Conservation (phyloP, 495 filamentous ascomycete species). For the Aspergillus steynii region DNA sequence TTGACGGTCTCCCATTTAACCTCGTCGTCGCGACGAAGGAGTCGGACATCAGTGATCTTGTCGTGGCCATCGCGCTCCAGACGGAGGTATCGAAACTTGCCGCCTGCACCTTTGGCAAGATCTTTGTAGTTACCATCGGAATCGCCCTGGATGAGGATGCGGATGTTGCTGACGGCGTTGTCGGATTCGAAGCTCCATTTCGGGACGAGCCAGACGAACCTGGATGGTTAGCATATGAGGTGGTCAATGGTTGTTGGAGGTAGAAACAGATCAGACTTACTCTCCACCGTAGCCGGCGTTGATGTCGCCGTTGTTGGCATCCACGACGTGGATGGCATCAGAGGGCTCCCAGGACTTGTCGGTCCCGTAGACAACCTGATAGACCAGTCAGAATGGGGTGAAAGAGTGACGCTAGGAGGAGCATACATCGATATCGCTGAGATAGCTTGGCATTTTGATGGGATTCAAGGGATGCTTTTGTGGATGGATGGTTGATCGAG, state of each 20-base stretch:
- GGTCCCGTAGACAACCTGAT: not conserved
- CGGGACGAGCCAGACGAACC: not conserved
- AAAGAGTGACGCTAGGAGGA: too few relatives aligned
- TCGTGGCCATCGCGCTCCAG: not conserved
- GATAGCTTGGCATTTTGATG: too few relatives aligned
- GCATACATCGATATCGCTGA: too few relatives aligned
- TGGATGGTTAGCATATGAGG: not conserved
- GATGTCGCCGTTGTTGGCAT: slow-evolving; percentile 1
- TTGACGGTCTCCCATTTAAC: not conserved
- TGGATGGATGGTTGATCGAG: too few relatives aligned
- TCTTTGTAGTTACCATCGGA: not conserved
- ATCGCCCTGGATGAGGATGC: not conserved
- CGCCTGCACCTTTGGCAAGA: not conserved
- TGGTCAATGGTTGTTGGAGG: too few relatives aligned
- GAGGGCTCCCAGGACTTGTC: not conserved
- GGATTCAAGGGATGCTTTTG: too few relatives aligned
- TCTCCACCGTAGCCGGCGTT: not conserved
- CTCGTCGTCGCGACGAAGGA: not conserved
- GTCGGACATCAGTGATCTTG: not conserved
- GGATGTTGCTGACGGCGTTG: not conserved
- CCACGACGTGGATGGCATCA: not conserved
- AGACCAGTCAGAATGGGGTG: too few relatives aligned
- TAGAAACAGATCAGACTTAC: not conserved
- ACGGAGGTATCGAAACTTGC: not conserved
- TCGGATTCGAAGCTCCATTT: not conserved